Evolutionary conservation across 1,139 yeast genomes (phyloP).

Genomic region (Saccharomyces hybrid): DNA sequence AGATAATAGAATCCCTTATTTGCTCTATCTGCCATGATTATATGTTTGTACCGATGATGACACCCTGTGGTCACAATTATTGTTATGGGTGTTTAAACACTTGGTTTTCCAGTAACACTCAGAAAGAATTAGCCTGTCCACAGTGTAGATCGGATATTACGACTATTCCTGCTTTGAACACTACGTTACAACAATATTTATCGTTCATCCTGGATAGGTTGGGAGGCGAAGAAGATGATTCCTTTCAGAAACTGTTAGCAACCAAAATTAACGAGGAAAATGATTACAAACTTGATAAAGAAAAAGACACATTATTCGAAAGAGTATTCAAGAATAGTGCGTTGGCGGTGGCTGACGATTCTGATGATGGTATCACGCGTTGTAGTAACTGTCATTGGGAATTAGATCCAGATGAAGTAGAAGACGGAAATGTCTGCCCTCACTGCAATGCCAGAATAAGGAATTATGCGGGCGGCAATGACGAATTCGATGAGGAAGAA

Average conservation of each 20-base stretch:
- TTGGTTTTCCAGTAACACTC: slow-evolving; percentile 25
- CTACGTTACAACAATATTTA: slow-evolving; percentile 23
- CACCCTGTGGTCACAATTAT: slow-evolving; percentile 29
- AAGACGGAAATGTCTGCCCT: slow-evolving; percentile 19
- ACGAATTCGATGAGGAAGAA: slow-evolving; percentile 19
- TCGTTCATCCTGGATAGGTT: slow-evolving; percentile 13
- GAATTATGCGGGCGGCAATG: slow-evolving; percentile 8
- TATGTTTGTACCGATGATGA: slow-evolving; percentile 30
- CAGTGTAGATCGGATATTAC: slow-evolving; percentile 25
- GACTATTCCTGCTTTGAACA: slow-evolving; percentile 22
- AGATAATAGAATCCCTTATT: slow-evolving; percentile 20
- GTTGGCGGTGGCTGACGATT: slow-evolving; percentile 50
- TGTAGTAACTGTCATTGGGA: slow-evolving; percentile 85
- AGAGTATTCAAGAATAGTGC: slow-evolving; percentile 43
- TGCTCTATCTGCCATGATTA: slow-evolving; percentile 32
- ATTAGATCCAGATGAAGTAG: slow-evolving; percentile 34
- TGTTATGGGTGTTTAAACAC: slow-evolving; percentile 24
- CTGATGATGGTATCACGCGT: slow-evolving; percentile 69
- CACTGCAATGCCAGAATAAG: slow-evolving; percentile 21
- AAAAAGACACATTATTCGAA: slow-evolving; percentile 38
- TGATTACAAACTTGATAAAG: slow-evolving; percentile 38
- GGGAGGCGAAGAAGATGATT: slow-evolving; percentile 10
- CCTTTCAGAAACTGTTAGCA: slow-evolving; percentile 5
- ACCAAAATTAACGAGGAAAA: slow-evolving; percentile 6
- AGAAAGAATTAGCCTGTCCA: slow-evolving; percentile 28